These are phyloP conservation scores for Cladosporium colombiae DNA, from an alignment of 2,329 filamentous ascomycete genomes.

Conservation along the genomic window DNA sequence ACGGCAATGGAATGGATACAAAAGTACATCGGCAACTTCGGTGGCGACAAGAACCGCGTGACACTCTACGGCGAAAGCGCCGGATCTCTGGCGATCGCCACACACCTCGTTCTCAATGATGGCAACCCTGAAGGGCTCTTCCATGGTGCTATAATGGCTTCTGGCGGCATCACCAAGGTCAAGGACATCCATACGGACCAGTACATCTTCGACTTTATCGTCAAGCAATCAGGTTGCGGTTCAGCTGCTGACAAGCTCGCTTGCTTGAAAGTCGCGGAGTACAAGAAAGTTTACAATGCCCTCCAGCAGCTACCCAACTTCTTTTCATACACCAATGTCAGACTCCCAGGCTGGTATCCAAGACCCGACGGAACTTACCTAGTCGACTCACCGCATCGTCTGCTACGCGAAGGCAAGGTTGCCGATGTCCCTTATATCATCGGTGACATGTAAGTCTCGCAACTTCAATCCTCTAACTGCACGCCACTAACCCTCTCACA, in stretches of 20 bases:
- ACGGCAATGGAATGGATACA: constrained; percentile 47
- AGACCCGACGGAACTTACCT: constrained; percentile 24
- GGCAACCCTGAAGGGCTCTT: constrained; percentile 14
- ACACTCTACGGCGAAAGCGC: constrained; percentile 30
- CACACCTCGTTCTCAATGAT: constrained; percentile 1
- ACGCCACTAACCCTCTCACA: not conserved
- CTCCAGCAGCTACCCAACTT: constrained; percentile 23
- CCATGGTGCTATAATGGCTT: constrained; percentile 18
- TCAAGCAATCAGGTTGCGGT: constrained; percentile 42
- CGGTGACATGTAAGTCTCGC: constrained; percentile 19
- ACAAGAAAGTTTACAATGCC: constrained; percentile 20
- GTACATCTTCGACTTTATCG: constrained; percentile 59
- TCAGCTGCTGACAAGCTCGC: constrained; percentile 56
- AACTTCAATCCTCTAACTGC: too few species aligned
- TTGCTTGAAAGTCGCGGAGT: constrained; percentile 58
- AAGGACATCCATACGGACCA: constrained; percentile 21
- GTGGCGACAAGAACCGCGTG: constrained; percentile 30
- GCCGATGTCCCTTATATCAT: constrained; percentile 22
- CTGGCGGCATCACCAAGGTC: constrained; percentile 19
- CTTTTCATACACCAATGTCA: constrained; percentile 20
- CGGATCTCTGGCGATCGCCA: constrained; percentile 49
- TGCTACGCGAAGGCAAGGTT: constrained; percentile 22
- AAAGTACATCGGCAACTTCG: constrained; percentile 46
- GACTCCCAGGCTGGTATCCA: constrained; percentile 22
- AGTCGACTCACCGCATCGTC: constrained; percentile 21